Conservation (phyloP, 1,139 yeast species). For the Pichia sp. region DNA sequence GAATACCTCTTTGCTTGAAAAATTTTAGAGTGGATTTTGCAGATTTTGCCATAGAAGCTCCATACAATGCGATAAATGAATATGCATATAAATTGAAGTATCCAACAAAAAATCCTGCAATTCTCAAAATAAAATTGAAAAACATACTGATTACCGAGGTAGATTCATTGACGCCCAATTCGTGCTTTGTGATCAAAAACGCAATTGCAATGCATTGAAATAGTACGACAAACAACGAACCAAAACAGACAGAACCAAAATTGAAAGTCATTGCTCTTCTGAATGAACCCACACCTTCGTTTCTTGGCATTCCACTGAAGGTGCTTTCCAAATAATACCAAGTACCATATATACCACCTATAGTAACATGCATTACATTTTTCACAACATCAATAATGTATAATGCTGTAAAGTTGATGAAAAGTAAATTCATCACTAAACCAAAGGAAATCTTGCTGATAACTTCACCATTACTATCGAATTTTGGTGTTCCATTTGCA, state of each 20-base stretch:
- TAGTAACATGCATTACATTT: slow-evolving; percentile 78
- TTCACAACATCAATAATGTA: slow-evolving; percentile 79
- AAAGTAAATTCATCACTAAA: slow-evolving; percentile 50
- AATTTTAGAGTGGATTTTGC: slow-evolving; percentile 76
- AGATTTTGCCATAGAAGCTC: slow-evolving; percentile 63
- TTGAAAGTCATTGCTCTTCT: slow-evolving; percentile 79
- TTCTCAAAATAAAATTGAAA: slow-evolving; percentile 22
- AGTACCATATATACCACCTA: slow-evolving; percentile 81
- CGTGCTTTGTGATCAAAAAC: slow-evolving; percentile 11
- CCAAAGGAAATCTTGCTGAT: slow-evolving; percentile 65
- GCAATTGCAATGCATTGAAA: slow-evolving; percentile 40
- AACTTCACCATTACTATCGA: slow-evolving; percentile 19
- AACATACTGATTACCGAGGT: not conserved
- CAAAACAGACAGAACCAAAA: slow-evolving; percentile 86
- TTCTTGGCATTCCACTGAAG: slow-evolving; percentile 73
- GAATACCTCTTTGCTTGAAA: slow-evolving; percentile 72
- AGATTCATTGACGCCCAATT: slow-evolving; percentile 13
- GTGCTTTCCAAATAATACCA: slow-evolving; percentile 77
- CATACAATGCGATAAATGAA: slow-evolving; percentile 81
- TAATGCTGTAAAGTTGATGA: slow-evolving; percentile 58
- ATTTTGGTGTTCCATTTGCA: slow-evolving; percentile 41
- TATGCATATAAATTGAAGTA: slow-evolving; percentile 89
- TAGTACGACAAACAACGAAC: slow-evolving; percentile 72
- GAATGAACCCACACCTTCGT: slow-evolving; percentile 78
- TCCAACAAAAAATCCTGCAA: slow-evolving; percentile 31